Evolutionary conservation across 2,329 filamentous ascomycete species (phyloP).

Genomic region (Apiospora pterosperma): DNA sequence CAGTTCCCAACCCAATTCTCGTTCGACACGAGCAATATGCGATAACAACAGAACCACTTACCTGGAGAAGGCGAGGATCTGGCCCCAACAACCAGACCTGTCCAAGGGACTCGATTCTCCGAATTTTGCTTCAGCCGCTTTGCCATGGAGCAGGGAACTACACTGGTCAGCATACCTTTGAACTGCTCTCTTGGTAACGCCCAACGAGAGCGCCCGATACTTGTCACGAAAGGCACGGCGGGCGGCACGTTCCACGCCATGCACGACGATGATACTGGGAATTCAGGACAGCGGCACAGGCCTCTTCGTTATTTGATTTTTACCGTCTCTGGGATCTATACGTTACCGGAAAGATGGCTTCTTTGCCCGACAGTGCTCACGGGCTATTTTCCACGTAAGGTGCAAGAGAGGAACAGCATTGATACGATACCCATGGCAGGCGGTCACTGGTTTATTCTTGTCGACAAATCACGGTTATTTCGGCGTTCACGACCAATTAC

Average conservation of each 20-base stretch:
- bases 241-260: too few relatives aligned
- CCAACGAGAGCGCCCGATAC: background rate
- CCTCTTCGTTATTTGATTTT: background rate
- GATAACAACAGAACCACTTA: background rate
- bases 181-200: background rate
- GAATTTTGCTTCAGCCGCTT: background rate
- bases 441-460: constrained; percentile 3
- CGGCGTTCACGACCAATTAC: background rate
- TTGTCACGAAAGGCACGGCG: background rate
- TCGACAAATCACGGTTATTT: background rate
- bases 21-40: constrained; percentile 59
- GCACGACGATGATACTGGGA: background rate
- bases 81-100: background rate
- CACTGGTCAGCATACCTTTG: too few relatives aligned
- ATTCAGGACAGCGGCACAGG: background rate
- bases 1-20: constrained; percentile 84
- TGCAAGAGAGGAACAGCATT: background rate
- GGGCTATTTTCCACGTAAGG: background rate
- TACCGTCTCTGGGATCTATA: background rate
- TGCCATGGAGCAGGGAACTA: background rate
- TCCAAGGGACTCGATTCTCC: background rate
- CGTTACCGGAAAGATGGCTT: background rate
- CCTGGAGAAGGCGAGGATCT: background rate
- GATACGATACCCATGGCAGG: constrained; percentile 5
- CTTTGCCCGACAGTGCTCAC: background rate